Evolutionary conservation across 2,329 filamentous ascomycete species (phyloP).

Genomic region (Diplodia intermedia): DNA sequence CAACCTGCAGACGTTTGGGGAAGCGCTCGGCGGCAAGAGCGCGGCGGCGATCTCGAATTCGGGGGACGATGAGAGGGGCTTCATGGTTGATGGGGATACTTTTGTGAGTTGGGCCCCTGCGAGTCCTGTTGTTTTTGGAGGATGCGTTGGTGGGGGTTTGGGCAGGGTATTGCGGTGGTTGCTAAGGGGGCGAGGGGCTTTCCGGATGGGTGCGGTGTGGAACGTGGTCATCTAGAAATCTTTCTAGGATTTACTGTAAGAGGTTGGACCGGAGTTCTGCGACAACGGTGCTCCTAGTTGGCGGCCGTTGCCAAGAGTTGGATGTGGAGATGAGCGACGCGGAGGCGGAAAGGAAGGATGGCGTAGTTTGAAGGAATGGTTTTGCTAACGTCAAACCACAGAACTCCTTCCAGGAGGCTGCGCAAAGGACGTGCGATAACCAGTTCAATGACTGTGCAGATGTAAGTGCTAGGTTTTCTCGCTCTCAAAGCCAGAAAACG

Average conservation of each 20-base stretch:
- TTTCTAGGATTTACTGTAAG: background rate
- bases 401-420: constrained; percentile 29
- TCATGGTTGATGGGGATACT: constrained; percentile 21
- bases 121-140: background rate
- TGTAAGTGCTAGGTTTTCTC: constrained; percentile 6
- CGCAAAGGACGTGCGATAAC: constrained; percentile 30
- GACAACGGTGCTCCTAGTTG: background rate
- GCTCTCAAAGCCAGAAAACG: background rate
- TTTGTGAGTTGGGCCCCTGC: constrained; percentile 12
- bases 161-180: background rate
- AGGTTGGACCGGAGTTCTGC: background rate
- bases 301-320: background rate
- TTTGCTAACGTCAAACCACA: background rate
- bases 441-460: constrained; percentile 32
- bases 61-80: constrained; percentile 42
- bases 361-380: background rate
- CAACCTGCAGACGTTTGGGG: constrained; percentile 42
- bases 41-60: constrained; percentile 56
- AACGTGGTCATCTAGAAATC: background rate
- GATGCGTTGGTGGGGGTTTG: background rate
- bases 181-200: background rate
- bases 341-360: background rate
- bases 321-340: background rate
- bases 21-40: constrained; percentile 57
- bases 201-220: background rate